Conservation (phyloP, 371 early-diverging fungal genomes). For the Mucor mucedo region DNA sequence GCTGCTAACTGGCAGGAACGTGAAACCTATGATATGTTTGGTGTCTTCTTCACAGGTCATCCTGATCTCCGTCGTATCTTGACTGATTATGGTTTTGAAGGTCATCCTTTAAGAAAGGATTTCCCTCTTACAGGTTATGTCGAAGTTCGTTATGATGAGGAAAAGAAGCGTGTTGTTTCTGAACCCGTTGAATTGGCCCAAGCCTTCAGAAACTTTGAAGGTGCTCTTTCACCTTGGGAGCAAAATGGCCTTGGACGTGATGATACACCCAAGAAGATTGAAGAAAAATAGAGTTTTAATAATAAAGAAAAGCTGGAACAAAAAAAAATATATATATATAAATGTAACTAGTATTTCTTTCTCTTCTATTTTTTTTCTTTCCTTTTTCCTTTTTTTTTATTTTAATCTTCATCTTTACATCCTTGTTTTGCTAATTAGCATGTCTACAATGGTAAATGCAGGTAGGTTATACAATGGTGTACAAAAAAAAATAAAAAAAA, state of each 20-base stretch:
- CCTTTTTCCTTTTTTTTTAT: constrained; percentile 1
- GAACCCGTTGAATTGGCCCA: constrained; percentile 97
- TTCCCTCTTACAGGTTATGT: constrained; percentile 97
- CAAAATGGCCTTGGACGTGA: constrained; percentile 69
- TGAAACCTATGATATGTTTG: constrained; percentile 98
- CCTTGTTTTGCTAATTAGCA: no score
- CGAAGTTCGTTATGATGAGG: constrained; percentile 96
- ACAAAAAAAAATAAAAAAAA: background rate
- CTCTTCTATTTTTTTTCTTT: background rate
- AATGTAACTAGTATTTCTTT: background rate
- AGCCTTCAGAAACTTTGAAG: constrained; percentile 95
- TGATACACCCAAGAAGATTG: constrained; percentile 52
- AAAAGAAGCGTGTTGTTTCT: constrained; percentile 94
- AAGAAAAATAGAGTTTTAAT: constrained; percentile 44
- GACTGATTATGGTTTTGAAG: constrained; percentile 98
- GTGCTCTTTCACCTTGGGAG: constrained; percentile 88
- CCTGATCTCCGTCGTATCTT: constrained; percentile 97
- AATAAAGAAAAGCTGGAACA: constrained; percentile 7
- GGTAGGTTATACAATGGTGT: background rate
- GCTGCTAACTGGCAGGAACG: constrained; percentile 98
- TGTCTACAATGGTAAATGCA: no score
- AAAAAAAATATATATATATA: constrained; percentile 4
- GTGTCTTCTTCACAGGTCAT: constrained; percentile 94
- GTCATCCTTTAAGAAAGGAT: constrained; percentile 97
- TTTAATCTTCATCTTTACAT: background rate